These are phyloP conservation scores for Nakazawaea anatomiae DNA, from an alignment of 805 yeast genomes.

Conservation along the genomic window DNA sequence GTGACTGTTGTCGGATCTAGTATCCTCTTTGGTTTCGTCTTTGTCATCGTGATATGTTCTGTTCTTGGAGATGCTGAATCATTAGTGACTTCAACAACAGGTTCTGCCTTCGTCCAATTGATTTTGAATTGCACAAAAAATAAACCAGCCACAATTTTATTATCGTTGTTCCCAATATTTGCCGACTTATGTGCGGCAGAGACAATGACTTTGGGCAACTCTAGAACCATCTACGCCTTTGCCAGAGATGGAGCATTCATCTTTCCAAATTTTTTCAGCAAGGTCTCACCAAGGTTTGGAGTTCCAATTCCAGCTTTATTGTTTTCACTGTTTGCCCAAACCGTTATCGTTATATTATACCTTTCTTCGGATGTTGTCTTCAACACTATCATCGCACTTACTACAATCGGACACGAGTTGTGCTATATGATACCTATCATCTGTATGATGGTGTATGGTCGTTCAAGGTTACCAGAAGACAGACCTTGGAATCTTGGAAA, in stretches of 20 bases:
- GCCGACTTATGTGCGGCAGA: conserved; percentile 20
- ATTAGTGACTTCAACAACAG: conserved; percentile 16
- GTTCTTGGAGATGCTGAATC: conserved; percentile 16
- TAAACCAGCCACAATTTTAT: conserved; percentile 22
- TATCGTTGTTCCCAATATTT: conserved; percentile 18
- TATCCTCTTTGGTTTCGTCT: conserved; percentile 24
- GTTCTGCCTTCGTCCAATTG: conserved; percentile 21
- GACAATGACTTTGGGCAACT: conserved; percentile 25
- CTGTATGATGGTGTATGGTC: conserved; percentile 18
- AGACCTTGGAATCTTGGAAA: conserved; percentile 22
- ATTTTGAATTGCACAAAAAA: conserved; percentile 20
- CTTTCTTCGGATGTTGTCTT: conserved; percentile 26
- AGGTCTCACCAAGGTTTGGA: conserved; percentile 18
- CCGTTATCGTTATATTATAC: conserved; percentile 23
- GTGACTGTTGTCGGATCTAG: conserved; percentile 22
- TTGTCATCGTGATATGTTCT: conserved; percentile 25
- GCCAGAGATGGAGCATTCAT: conserved; percentile 28
- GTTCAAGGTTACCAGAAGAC: conserved; percentile 15
- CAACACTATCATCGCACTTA: conserved; percentile 26
- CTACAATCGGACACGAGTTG: conserved; percentile 26
- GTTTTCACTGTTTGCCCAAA: conserved; percentile 19
- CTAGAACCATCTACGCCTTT: conserved; percentile 28
- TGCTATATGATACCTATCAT: conserved; percentile 26
- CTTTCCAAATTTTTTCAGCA: conserved; percentile 23
- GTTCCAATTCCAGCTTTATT: conserved; percentile 23